A percentile compares a stretch with the other conserved stretches of the same genome.
Evolutionary conservation across 805 yeast genomes (phyloP).

Genomic region (Wickerhamomyces strasburgensis): DNA sequence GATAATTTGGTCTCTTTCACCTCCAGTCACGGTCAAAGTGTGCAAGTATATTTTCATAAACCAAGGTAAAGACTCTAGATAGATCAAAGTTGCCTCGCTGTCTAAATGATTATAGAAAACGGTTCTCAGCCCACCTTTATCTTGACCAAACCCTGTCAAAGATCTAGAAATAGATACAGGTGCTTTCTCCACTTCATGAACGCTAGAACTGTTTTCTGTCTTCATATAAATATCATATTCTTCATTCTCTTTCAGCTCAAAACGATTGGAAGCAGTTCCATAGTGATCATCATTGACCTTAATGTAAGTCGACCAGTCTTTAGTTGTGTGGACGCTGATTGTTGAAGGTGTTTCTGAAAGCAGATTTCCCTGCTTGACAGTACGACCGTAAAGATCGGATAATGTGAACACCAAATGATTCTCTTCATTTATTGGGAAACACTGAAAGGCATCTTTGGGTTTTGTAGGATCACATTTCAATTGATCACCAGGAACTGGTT

Average conservation of each 20-base stretch:
- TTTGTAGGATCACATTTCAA: slow-evolving; percentile 70
- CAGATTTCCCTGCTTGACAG: slow-evolving; percentile 59
- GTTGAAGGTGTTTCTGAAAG: slow-evolving; percentile 40
- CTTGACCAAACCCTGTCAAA: slow-evolving; percentile 87
- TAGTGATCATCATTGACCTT: slow-evolving; percentile 25
- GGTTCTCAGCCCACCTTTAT: slow-evolving; percentile 81
- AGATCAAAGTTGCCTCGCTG: slow-evolving; percentile 45
- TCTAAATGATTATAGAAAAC: slow-evolving; percentile 65
- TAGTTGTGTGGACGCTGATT: slow-evolving; percentile 40
- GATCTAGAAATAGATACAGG: slow-evolving; percentile 79
- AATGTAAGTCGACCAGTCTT: slow-evolving; percentile 43
- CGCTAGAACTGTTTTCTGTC: slow-evolving; percentile 41
- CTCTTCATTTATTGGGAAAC: slow-evolving; percentile 70
- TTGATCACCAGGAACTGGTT: slow-evolving; percentile 65
- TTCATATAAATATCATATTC: slow-evolving; percentile 27
- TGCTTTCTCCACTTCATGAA: slow-evolving; percentile 39
- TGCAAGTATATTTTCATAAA: slow-evolving; percentile 79
- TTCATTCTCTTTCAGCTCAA: slow-evolving; percentile 26
- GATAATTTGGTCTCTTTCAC: slow-evolving; percentile 34
- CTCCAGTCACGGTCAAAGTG: slow-evolving; percentile 40
- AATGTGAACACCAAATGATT: slow-evolving; percentile 46
- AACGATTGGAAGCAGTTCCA: slow-evolving; percentile 33
- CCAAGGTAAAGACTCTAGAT: slow-evolving; percentile 90
- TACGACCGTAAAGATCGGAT: slow-evolving; percentile 64
- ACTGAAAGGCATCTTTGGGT: slow-evolving; percentile 54